phyloP scores from a whole-genome alignment of 306 rosid species.

The Psophocarpus tetragonolobus region DNA sequence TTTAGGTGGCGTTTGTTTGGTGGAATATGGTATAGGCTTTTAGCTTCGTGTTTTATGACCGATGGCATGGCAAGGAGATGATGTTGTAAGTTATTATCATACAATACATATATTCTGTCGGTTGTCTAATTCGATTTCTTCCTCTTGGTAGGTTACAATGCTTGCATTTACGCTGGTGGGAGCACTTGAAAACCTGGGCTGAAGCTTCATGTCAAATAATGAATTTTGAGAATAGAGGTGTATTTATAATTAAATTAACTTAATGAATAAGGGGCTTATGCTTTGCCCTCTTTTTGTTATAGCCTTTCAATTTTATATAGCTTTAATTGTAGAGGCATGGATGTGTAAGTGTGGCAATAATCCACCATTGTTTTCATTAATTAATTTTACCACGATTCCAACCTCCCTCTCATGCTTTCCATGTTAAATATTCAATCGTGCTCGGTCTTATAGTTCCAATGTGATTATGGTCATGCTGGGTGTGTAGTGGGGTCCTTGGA shows the following conservation, averaged over 20 bases:
- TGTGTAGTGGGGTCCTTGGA: too few species aligned
- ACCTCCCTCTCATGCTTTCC: too few species aligned
- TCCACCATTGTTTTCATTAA: neutral
- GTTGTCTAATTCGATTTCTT: slow-evolving; percentile 20
- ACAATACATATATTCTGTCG: neutral
- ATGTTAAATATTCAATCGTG: too few species aligned
- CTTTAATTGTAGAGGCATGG: slow-evolving; percentile 27
- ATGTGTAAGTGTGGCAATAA: slow-evolving; percentile 3
- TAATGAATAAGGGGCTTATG: slow-evolving; percentile 29
- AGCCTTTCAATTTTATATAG: slow-evolving; percentile 14
- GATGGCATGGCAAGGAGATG: neutral
- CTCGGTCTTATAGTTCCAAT: too few species aligned
- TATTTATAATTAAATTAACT: slow-evolving; percentile 22
- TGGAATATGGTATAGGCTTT: slow-evolving; percentile 5
- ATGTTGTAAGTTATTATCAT: neutral
- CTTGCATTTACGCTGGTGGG: slow-evolving; percentile 69
- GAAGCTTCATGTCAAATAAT: slow-evolving; percentile 6
- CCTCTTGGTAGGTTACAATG: slow-evolving; percentile 69
- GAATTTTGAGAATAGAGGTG: slow-evolving; percentile 19
- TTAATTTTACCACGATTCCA: too few species aligned
- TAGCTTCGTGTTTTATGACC: neutral
- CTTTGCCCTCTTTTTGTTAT: slow-evolving; percentile 15
- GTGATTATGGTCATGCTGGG: too few species aligned
- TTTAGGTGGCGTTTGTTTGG: neutral
- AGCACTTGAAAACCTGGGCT: slow-evolving; percentile 41